Base-by-base conservation (phyloP, 495 filamentous ascomycete genomes). In the Hapsidospora chrysogenum region DNA sequence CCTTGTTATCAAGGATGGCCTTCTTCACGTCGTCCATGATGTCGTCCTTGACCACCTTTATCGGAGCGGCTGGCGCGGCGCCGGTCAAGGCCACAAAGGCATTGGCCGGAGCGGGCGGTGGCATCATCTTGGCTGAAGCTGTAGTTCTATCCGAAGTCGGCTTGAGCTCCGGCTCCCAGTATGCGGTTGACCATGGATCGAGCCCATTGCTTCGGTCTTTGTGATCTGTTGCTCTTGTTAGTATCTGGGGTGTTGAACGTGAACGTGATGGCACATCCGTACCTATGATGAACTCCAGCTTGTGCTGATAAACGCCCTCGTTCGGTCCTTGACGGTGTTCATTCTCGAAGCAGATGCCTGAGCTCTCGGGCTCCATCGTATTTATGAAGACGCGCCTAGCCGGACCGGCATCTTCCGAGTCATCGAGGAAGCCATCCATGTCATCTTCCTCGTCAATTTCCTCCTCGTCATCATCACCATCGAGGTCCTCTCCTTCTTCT, bases 291-390 rank as follows among this genome's bases (percentile, higher is more conserved):
- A 81, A 66, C 43, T 85, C 80, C 43, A 93, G 74, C 39, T 61
- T 67, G 50, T 80, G 80, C 7, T 61, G 57, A 42, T 56, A 48
- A 41, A 68, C 50, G 40, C 57, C 60, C 29, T 49, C 47, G 36
- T 56, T 59, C 13, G 52, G 35, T 36, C 56, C 56, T 29, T 53
- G 42, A 27, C 64, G 52, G 25, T 56, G 46, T 13, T 44, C 38
- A 41, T 79, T 70, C 43, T 87, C 79, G 77, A 84, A 97, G 46
- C 74, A 85, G 5, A 94, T 58, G 6, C 86, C 87, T 1, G 68
- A 83, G 42, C 61, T 80, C 13, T 72, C 50, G 1, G 86, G 85
- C 41, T 85, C 71, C 30, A 89, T 66, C 39, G 86, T 80, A 1
- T 76, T 53, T n/a, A 53, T 50, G 26, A 67, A 57, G 0, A 54